Evolutionary conservation across 495 filamentous ascomycete genomes (phyloP), one percentile per base, ranked within the genome.

Genomic region (Podospora tetraspora): DNA sequence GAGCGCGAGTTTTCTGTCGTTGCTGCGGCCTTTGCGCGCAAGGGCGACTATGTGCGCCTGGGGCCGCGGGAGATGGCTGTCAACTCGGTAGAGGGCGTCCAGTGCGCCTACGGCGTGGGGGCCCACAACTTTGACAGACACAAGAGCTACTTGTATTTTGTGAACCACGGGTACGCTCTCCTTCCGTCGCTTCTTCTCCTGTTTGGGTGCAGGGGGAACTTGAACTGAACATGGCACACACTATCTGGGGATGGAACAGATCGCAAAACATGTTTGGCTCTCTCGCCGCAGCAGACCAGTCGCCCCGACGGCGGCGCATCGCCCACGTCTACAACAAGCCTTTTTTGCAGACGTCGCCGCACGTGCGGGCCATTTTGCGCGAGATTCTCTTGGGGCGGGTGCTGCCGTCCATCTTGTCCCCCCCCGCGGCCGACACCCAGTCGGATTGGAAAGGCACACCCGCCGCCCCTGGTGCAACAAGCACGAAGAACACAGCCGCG

Each of bases 241-340:
- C 29, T 30, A 30, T 30, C 29, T 30, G 29, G 29, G 29, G 29
- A 30, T 58, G 56, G 22, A n/a, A 23, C 22, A 58, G 56, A 58
- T n/a, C 56, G 56, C 16, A 58, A 58, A 58, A 58, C 56, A 58
- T 58, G 56, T 58, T 58, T 58, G 29, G 29, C 29, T 58, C 56
- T n/a, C 22, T 23, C 56, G 22, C 22, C 56, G 56, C 19, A 58
- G 22, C 16, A 58, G 56, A 58, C 56, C 56, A 58, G 16, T 19
- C 19, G 19, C 22, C 22, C 56, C 56, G 56, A n/a, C 56, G 56
- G 56, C 56, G 56, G 16, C 56, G 56, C 16, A 58, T 58, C 16
- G 56, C 56, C 56, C 19, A 23, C 19, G 56, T 58, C 16, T 58
- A 58, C 22, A 23, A 19, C 16, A 58, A 58, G 56, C 22, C 56